A percentile compares a stretch with the other conserved stretches of the same genome.
These are phyloP conservation scores for Penicillium digitatum DNA, from an alignment of 2,329 filamentous ascomycete species.

Conservation along the genomic window DNA sequence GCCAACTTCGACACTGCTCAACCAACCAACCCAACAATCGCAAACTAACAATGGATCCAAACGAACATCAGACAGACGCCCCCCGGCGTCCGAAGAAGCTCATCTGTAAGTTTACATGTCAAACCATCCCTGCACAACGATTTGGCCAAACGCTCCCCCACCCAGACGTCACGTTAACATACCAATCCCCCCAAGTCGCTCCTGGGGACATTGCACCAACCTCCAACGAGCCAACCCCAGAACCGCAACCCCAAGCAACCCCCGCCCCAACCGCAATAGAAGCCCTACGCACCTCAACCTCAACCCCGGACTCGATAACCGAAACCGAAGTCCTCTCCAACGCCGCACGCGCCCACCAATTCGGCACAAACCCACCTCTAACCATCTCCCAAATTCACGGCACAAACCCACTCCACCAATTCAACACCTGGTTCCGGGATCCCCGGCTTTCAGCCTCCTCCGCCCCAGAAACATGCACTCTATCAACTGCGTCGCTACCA, in stretches of 20 bases:
- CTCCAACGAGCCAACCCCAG: constrained; percentile 15
- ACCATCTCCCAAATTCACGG: constrained; percentile 42
- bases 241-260: constrained; percentile 6
- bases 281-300: constrained; percentile 31
- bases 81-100: constrained; percentile 39
- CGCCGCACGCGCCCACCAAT: constrained; percentile 43
- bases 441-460: constrained; percentile 60
- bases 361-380: constrained; percentile 41
- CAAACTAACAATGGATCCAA: constrained; percentile 11
- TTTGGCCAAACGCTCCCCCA: background rate
- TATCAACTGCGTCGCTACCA: constrained; percentile 80
- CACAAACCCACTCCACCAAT: constrained; percentile 69
- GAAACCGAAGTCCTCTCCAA: constrained; percentile 35
- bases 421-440: constrained; percentile 81
- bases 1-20: constrained; percentile 4
- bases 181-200: constrained; percentile 31
- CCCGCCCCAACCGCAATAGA: constrained; percentile 9
- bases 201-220: constrained; percentile 40
- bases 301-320: constrained; percentile 36
- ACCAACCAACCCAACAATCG: background rate
- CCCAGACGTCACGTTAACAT: constrained; percentile 11
- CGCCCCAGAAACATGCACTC: constrained; percentile 82
- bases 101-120: constrained; percentile 32
- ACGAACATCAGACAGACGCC: constrained; percentile 10
- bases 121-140: background rate